Evolutionary conservation across 345 rosid species (phyloP).

Genomic region (Arabidopsis suecica): DNA sequence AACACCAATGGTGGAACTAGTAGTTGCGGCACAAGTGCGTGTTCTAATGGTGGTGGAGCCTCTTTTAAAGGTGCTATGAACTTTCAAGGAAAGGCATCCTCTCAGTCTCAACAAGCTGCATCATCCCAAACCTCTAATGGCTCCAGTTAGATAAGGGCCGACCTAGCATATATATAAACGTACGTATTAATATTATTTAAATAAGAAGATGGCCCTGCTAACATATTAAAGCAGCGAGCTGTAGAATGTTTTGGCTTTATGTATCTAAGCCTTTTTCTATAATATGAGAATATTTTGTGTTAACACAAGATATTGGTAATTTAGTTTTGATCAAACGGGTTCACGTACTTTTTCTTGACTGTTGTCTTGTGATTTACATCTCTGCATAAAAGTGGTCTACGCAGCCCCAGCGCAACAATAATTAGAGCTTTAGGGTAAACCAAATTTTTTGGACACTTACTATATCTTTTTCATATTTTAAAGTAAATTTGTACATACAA

Average conservation of each 20-base stretch:
- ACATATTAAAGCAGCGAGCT: conserved; percentile 22
- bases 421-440: too few species aligned
- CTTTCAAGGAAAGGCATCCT: background rate
- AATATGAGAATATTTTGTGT: background rate
- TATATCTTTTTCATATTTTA: too few species aligned
- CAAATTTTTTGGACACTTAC: too few species aligned
- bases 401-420: too few species aligned
- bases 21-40: background rate
- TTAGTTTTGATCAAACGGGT: too few species aligned
- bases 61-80: background rate
- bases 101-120: background rate
- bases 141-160: background rate
- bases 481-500: too few species aligned
- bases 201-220: conserved; percentile 25
- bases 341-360: too few species aligned
- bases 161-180: background rate
- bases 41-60: background rate
- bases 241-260: conserved; percentile 16
- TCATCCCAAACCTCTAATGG: background rate
- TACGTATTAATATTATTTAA: background rate
- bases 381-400: too few species aligned
- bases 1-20: background rate
- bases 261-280: conserved; percentile 3
- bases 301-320: too few species aligned
- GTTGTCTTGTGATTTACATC: too few species aligned